Evolutionary conservation across 345 rosid species (phyloP), one percentile per base, ranked within the genome.

Genomic region (Melaleuca quinquenervia): DNA sequence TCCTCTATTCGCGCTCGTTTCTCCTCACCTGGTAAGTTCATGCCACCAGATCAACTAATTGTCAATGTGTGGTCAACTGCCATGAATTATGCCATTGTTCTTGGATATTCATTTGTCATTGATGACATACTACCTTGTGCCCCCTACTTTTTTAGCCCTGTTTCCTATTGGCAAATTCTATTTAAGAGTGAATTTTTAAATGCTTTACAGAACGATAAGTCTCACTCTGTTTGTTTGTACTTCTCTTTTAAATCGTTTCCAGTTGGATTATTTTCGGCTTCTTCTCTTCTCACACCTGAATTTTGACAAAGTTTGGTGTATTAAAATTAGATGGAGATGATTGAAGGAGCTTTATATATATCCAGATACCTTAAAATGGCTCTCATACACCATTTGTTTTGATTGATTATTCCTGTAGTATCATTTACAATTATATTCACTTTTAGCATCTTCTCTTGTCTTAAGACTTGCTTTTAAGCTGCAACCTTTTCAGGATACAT

Each of bases 1-100:
- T 92, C 95, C 56, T 92, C 95, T 52, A 88, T 91, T 78, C 98
- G 98, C 84, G 89, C 94, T 83, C 92, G 97, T 80, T 78, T 94
- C 83, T 89, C 91, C 78, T 95, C 95, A 84, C 90, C 94, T 90
- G 96, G 99, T 96, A 90, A 91, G 94, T 70, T 16, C 11, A 32
- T 32, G 24, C 48, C 24, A 32, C 45, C 7, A 70, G 24, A 70
- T 70, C 78, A 21, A 64, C 18, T 16, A 70, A 32, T 70, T 64
- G 76, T 70, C 12, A 18, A 45, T 70, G 16, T 70, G 24, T 29
- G 18, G 78, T 70, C 45, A 32, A 70, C 78, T 70, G 36, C 13
- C 22, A 70, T 70, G 6, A 32, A 32, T 32, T 18, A 70, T 70
- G 78, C 22, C 3, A 8, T 32, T 62, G 18, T 62, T 22, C 58